These are phyloP conservation scores for Lobosporangium transversale DNA, from an alignment of 192 early-diverging fungal species.

Conservation along the genomic window DNA sequence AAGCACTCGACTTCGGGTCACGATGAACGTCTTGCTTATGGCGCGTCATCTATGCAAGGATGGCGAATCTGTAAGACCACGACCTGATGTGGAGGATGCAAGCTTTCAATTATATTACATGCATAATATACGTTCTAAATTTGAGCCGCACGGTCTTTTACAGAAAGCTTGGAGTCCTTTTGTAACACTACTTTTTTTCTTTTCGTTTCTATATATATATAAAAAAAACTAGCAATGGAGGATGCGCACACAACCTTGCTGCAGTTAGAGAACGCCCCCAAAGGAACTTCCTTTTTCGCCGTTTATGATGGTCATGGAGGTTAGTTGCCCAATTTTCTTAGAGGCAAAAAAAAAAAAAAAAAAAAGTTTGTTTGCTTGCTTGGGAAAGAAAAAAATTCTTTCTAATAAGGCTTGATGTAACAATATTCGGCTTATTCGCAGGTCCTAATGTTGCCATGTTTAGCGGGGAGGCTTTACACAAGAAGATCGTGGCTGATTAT, in stretches of 20 bases:
- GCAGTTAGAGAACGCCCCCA: conserved; percentile 70
- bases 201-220: neutral
- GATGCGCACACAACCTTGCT: conserved; percentile 94
- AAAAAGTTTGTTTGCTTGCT: neutral
- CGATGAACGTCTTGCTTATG: conserved; percentile 83
- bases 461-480: conserved; percentile 81
- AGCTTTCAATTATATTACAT: no score
- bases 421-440: conserved; percentile 9
- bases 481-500: conserved; percentile 69
- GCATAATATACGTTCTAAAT: no score
- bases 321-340: conserved; percentile 24
- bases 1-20: conserved; percentile 81
- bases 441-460: conserved; percentile 85
- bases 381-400: neutral
- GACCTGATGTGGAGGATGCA: no score
- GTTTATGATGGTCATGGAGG: conserved; percentile 98
- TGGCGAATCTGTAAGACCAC: conserved; percentile 92
- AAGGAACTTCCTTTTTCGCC: conserved; percentile 86
- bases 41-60: conserved; percentile 95
- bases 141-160: no score
- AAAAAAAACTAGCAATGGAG: conserved; percentile 83
- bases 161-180: no score
- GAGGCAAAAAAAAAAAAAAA: neutral
- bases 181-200: no score
- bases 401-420: neutral